phyloP scores from a whole-genome alignment of 257 asterid genomes.

The Primulina huaijiensis region DNA sequence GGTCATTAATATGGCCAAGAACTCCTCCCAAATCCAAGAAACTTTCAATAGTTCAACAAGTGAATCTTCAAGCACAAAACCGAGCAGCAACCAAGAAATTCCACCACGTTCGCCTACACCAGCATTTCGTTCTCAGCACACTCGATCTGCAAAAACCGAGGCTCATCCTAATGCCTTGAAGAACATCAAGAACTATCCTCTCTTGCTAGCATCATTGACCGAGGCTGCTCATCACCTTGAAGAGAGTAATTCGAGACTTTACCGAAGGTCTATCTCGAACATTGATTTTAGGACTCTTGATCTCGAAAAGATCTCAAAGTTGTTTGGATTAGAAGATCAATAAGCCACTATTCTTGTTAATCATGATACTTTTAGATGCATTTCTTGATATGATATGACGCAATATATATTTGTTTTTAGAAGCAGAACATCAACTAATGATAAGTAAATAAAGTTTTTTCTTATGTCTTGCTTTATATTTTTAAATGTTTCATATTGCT shows the following conservation, averaged over 20 bases:
- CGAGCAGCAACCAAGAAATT: slow-evolving; percentile 24
- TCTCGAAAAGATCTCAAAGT: slow-evolving; percentile 58
- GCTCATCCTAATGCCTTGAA: slow-evolving; percentile 87
- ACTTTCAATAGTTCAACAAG: slow-evolving; percentile 31
- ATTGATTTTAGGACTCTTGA: slow-evolving; percentile 62
- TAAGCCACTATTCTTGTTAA: not conserved
- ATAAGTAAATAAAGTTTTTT: too few species aligned
- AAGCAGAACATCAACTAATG: not conserved
- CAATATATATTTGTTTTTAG: not conserved
- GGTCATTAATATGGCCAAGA: slow-evolving; percentile 34
- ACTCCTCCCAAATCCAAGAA: slow-evolving; percentile 34
- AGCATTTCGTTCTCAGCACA: slow-evolving; percentile 41
- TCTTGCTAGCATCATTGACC: slow-evolving; percentile 69
- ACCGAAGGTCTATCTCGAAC: slow-evolving; percentile 55
- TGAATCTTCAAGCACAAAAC: slow-evolving; percentile 34
- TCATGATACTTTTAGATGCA: not conserved
- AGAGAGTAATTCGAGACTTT: slow-evolving; percentile 56
- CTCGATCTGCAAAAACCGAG: slow-evolving; percentile 62
- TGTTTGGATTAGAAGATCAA: slow-evolving; percentile 51
- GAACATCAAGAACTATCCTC: slow-evolving; percentile 81
- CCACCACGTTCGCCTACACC: slow-evolving; percentile 66
- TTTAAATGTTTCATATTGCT: too few species aligned
- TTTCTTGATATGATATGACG: not conserved
- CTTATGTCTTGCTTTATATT: not conserved
- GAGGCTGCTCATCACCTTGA: slow-evolving; percentile 68